phyloP scores from a whole-genome alignment of 2,329 filamentous ascomycete genomes.

The Trichophyton benhamiae region DNA sequence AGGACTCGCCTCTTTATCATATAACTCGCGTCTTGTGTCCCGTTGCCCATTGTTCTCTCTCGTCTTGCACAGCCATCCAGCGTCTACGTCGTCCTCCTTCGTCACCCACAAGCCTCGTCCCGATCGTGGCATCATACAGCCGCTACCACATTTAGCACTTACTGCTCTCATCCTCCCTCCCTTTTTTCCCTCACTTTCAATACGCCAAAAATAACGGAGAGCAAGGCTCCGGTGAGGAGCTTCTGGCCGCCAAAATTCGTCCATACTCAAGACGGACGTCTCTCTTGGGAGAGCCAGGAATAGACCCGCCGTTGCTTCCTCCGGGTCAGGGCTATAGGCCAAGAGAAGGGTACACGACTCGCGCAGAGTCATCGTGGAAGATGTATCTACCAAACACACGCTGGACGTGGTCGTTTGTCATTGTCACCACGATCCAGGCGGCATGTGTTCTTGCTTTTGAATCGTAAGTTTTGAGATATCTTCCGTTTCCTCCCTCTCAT shows the following conservation, averaged over 20 bases:
- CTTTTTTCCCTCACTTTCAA: not conserved
- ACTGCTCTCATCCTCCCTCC: too few species aligned
- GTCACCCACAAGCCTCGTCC: not conserved
- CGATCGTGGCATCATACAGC: not conserved
- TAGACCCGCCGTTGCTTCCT: conserved; percentile 37
- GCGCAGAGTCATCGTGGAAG: conserved; percentile 29
- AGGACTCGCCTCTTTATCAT: not conserved
- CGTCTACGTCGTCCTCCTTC: not conserved
- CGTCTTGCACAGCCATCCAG: not conserved
- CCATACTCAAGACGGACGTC: conserved; percentile 46
- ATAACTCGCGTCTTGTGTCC: not conserved
- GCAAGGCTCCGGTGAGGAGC: conserved; percentile 29
- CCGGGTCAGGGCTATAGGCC: conserved; percentile 40
- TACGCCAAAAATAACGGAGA: not conserved
- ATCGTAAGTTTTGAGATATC: conserved; percentile 49
- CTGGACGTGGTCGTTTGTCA: conserved; percentile 82
- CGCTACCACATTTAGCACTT: too few species aligned
- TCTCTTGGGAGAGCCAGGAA: conserved; percentile 46
- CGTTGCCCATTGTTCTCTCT: not conserved
- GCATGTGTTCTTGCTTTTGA: conserved; percentile 72
- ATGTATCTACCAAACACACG: conserved; percentile 70
- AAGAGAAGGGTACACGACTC: conserved; percentile 38
- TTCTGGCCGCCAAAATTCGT: conserved; percentile 40
- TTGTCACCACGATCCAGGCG: conserved; percentile 62
- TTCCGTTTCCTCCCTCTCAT: not conserved